Conservation (phyloP, 805 yeast species). For the Pichia eremophila region DNA sequence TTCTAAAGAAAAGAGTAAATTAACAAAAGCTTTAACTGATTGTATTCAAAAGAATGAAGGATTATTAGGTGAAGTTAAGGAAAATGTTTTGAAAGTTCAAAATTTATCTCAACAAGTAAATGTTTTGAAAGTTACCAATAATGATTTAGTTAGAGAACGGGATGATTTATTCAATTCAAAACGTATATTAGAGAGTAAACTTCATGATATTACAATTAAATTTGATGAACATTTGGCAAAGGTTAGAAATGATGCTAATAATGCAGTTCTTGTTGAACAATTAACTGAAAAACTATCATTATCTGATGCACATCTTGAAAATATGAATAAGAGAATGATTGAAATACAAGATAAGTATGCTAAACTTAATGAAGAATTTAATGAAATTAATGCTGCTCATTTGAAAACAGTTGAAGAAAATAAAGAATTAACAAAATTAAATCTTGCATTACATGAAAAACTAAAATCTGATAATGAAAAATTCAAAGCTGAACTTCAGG, state of each 20-base stretch:
- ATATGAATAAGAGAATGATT: conserved; percentile 24
- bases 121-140: conserved; percentile 48
- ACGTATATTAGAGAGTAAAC: conserved; percentile 35
- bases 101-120: conserved; percentile 44
- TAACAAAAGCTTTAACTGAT: conserved; percentile 31
- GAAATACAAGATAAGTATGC: conserved; percentile 17
- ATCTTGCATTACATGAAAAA: conserved; percentile 39
- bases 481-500: conserved; percentile 41
- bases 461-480: conserved; percentile 39
- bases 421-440: conserved; percentile 48
- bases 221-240: conserved; percentile 29
- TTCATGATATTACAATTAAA: conserved; percentile 32
- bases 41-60: conserved; percentile 36
- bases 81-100: conserved; percentile 35
- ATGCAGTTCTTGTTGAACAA: conserved; percentile 23
- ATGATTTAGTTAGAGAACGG: conserved; percentile 53
- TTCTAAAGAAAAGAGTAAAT: conserved; percentile 33
- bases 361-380: conserved; percentile 13
- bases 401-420: conserved; percentile 58
- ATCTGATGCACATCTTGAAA: conserved; percentile 23
- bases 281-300: conserved; percentile 28
- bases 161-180: conserved; percentile 47
- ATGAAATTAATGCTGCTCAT: conserved; percentile 40
- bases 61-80: conserved; percentile 33
- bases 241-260: conserved; percentile 24